Evolutionary conservation across 2,329 filamentous ascomycete genomes (phyloP), one percentile per base, ranked within the genome.

Genomic region (Ceratocystis harringtonii): DNA sequence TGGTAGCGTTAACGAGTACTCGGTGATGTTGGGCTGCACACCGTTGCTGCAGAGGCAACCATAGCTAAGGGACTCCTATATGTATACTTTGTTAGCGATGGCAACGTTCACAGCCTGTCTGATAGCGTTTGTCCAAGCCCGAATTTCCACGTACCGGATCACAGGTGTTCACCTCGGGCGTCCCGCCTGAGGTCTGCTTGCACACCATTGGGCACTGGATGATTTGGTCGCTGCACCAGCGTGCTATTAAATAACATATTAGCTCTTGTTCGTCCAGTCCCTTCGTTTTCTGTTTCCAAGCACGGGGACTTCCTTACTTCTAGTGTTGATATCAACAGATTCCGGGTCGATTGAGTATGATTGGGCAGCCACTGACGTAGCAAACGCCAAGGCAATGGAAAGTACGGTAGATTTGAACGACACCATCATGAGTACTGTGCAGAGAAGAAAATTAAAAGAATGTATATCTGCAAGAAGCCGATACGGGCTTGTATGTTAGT

Each of bases 1-100:
- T 43, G 89, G 89, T 30, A 94, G 78, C 1, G 89, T 92, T 70
- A 90, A 80, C 22, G 85, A 86, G 80, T 87, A 94, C 75, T 92
- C 81, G 71, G 86, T 84, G 61, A 89, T 76, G 76, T 92, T 91
- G 70, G 89, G 89, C 63, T 81, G 76, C 68, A 80, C 73, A 72
- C 83, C 81, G 72, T 87, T 80, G 68, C 80, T 79, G 78, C 89
- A 94, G 70, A 90, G 78, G 74, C 89, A 94, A 69, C 80, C 78
- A 76, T 87, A 92, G n/a, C 77, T 79, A 62, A 92, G 80, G 22
- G 78, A 76, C 63, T 79, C 72, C 83, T 86, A 65, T 28, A 32
- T 17, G n/a, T 3, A 48, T n/a, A 15, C 17, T 41, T 62, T 41
- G 58, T 36, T 36, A 55, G 43, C 12, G 5, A 17, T 15, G 10